Conservation (phyloP, 345 rosid genomes). For the Triadica sebifera region DNA sequence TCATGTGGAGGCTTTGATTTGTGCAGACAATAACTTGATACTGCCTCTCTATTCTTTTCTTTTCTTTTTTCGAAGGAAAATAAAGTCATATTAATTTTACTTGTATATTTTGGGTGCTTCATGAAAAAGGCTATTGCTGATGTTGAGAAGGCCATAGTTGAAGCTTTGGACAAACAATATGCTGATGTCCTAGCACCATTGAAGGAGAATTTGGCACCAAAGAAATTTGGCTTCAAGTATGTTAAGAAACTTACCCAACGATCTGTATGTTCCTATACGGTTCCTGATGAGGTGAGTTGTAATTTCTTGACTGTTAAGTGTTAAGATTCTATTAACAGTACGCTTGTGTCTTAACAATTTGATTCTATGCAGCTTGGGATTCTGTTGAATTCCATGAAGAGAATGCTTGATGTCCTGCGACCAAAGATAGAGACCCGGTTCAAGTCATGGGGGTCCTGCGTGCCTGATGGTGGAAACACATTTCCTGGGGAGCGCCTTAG, state of each 20-base stretch:
- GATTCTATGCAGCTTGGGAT: slow-evolving; percentile 65
- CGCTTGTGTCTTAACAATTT: slow-evolving; percentile 19
- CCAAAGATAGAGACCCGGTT: slow-evolving; percentile 79
- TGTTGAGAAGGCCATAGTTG: slow-evolving; percentile 86
- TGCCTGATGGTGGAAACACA: slow-evolving; percentile 72
- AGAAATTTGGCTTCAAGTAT: slow-evolving; percentile 87
- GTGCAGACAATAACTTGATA: background rate
- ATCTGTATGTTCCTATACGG: slow-evolving; percentile 64
- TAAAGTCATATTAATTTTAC: background rate
- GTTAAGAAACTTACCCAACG: slow-evolving; percentile 85
- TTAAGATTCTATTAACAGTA: background rate
- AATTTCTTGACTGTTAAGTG: background rate
- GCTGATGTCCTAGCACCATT: slow-evolving; percentile 85
- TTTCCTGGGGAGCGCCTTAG: slow-evolving; percentile 91
- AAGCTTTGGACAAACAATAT: slow-evolving; percentile 94
- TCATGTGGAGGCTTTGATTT: background rate
- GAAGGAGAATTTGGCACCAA: slow-evolving; percentile 86
- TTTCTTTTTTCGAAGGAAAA: background rate
- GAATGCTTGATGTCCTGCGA: slow-evolving; percentile 84
- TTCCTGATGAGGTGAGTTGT: slow-evolving; percentile 80
- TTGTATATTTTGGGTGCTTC: slow-evolving; percentile 4
- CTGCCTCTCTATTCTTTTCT: background rate
- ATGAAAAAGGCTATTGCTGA: slow-evolving; percentile 80
- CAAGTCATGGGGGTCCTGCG: slow-evolving; percentile 93
- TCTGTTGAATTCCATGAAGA: slow-evolving; percentile 86